Base-by-base conservation (phyloP, 2,329 filamentous ascomycete species). In the Aspergillus sp. region DNA sequence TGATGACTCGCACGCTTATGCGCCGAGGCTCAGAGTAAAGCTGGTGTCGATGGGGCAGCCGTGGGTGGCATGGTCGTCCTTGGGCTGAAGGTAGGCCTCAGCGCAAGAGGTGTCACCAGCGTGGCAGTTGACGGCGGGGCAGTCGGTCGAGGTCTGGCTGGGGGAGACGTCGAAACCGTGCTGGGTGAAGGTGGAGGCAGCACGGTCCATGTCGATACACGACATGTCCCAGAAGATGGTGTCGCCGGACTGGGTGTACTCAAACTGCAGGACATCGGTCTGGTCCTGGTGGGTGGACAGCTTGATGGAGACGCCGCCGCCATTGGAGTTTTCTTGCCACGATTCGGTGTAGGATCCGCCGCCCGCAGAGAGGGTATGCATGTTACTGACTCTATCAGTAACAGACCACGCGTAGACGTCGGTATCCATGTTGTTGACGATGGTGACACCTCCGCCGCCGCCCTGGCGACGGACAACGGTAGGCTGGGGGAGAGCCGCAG, bases 271-370 rank as follows among this genome's bases (percentile, higher is more conserved):
- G 50, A 80, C 72, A 23, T 78, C 71, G 59, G 63, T 45, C 63
- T 76, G 73, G 54, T 66, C 61, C 22, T 69, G 65, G 22, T 64
- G 60, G 63, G 72, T 71, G 61, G 77, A 69, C 45, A 80, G 68
- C 74, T 80, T 80, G 71, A 80, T 78, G 52, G 77, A 79, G 64
- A 79, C 67, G 64, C 77, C 78, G 49, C 78, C 78, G 49, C 76
- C 77, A 64, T 76, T 74, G 65, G 69, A 62, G 70, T 76, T 77
- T 64, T 56, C 61, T 58, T 68, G 68, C 72, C 72, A 79, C 45
- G 65, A 47, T 64, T 79, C 76, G 4, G 64, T 59, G 71, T 74
- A 77, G 65, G 61, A 69, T 28, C 74, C 75, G 56, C 77, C 76
- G 56, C 63, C 65, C 65, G 72, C 67, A 34, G 63, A 53, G 59